Percentiles rank a stretch among this genome's conserved stretches.
Conservation (phyloP, 345 rosid genomes). For the Cardamine occulta region DNA sequence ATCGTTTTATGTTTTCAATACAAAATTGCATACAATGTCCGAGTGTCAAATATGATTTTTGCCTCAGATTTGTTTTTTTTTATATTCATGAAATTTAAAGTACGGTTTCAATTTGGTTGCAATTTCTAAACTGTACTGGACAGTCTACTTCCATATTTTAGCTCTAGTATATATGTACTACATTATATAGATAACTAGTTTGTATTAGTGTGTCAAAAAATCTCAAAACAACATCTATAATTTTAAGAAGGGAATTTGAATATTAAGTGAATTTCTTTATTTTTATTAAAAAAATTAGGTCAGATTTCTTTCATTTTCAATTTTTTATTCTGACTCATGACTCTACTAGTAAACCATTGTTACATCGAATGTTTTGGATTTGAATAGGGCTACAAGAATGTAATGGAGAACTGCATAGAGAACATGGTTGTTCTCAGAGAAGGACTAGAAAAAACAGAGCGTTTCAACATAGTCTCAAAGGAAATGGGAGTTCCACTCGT, state of each 20-base stretch:
- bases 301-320: background rate
- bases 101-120: background rate
- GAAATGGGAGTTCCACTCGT: slow-evolving; percentile 85
- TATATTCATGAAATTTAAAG: too few species aligned
- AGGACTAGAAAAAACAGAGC: slow-evolving; percentile 75
- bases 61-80: too few species aligned
- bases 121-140: too few species aligned
- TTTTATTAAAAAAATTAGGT: background rate
- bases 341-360: background rate
- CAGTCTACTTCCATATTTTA: background rate
- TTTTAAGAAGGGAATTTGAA: background rate
- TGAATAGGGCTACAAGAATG: slow-evolving; percentile 71
- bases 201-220: background rate
- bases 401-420: slow-evolving; percentile 87
- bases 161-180: background rate
- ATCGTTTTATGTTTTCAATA: background rate
- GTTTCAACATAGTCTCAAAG: slow-evolving; percentile 79
- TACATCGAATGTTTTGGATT: background rate
- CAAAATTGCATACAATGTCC: too few species aligned
- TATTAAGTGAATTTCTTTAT: too few species aligned
- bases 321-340: background rate
- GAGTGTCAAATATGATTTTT: too few species aligned
- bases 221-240: background rate
- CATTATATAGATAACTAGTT: background rate
- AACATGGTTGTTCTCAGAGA: slow-evolving; percentile 70